These are phyloP conservation scores for Mrakia frigida DNA, from an alignment of 768 basidiomycete genomes.

Conservation along the genomic window DNA sequence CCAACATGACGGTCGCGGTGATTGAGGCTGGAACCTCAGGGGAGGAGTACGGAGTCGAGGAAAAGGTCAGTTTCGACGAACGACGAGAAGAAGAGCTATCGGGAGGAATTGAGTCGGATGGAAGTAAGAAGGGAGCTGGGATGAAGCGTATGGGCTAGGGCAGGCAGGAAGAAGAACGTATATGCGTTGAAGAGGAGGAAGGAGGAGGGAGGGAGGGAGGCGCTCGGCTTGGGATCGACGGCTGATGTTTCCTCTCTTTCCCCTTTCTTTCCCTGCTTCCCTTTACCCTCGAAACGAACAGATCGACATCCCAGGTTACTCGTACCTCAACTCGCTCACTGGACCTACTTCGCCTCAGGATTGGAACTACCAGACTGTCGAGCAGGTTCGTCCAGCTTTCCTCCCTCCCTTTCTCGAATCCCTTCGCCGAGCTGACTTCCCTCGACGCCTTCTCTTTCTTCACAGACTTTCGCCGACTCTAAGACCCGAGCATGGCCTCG, in stretches of 20 bases:
- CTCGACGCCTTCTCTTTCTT: background rate
- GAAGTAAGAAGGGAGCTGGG: background rate
- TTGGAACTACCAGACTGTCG: constrained; percentile 37
- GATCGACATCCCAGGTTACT: constrained; percentile 33
- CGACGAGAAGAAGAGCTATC: too few species aligned
- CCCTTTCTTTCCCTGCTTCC: background rate
- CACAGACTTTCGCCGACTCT: background rate
- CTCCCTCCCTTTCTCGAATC: background rate
- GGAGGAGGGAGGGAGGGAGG: background rate
- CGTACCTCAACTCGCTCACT: constrained; percentile 31
- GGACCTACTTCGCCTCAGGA: constrained; percentile 18
- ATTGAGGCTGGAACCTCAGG: constrained; percentile 31
- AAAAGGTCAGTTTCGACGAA: constrained; percentile 1
- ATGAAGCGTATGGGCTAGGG: background rate
- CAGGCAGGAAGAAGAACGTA: too few species aligned
- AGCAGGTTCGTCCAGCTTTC: constrained; percentile 28
- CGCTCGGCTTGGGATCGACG: background rate
- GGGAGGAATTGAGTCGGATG: background rate
- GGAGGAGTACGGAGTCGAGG: constrained; percentile 16
- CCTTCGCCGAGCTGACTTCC: background rate
- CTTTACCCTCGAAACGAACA: too few species aligned
- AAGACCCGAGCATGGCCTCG: constrained; percentile 32
- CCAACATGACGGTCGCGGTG: constrained; percentile 32
- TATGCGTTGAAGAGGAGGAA: too few species aligned
- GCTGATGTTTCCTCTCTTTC: background rate